Conservation (phyloP, 768 basidiomycete genomes). For the Trametes maxima region DNA sequence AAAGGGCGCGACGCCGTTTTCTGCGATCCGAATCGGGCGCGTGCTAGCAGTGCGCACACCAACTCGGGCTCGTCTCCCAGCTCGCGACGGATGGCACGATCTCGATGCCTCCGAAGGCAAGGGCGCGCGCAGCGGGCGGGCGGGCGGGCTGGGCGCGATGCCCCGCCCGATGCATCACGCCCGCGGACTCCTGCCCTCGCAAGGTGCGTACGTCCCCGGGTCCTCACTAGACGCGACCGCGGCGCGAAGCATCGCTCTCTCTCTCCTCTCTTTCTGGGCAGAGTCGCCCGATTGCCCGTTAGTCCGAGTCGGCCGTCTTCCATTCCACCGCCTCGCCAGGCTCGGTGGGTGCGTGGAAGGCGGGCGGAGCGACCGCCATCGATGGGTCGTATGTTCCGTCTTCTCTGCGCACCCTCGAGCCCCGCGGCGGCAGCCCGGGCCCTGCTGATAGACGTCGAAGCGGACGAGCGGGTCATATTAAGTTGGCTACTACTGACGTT, state of each 20-base stretch:
- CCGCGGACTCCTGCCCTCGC: too few relatives aligned
- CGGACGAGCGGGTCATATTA: conserved; percentile 8
- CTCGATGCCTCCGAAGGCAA: conserved; percentile 11
- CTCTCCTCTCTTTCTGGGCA: too few relatives aligned
- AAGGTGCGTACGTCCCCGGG: too few relatives aligned
- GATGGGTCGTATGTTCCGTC: too few relatives aligned
- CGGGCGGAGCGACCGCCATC: too few relatives aligned
- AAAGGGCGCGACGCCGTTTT: neutral
- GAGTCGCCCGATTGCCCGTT: too few relatives aligned
- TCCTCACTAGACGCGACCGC: too few relatives aligned
- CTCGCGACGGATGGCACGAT: neutral
- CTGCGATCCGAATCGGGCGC: conserved; percentile 14
- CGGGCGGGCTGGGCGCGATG: too few relatives aligned
- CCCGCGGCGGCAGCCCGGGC: neutral
- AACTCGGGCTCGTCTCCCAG: neutral
- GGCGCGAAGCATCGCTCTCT: too few relatives aligned
- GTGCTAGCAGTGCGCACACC: too few relatives aligned
- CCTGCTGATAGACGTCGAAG: neutral
- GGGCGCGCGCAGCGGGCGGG: neutral
- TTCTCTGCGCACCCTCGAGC: neutral
- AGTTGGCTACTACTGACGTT: conserved; percentile 4
- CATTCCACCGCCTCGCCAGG: neutral
- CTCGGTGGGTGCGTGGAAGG: neutral
- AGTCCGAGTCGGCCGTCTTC: neutral
- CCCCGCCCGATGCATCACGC: too few relatives aligned